A percentile compares a stretch with the other conserved stretches of the same genome.
These are phyloP conservation scores for Penicillium canescens DNA, from an alignment of 495 filamentous ascomycete species.

Conservation along the genomic window DNA sequence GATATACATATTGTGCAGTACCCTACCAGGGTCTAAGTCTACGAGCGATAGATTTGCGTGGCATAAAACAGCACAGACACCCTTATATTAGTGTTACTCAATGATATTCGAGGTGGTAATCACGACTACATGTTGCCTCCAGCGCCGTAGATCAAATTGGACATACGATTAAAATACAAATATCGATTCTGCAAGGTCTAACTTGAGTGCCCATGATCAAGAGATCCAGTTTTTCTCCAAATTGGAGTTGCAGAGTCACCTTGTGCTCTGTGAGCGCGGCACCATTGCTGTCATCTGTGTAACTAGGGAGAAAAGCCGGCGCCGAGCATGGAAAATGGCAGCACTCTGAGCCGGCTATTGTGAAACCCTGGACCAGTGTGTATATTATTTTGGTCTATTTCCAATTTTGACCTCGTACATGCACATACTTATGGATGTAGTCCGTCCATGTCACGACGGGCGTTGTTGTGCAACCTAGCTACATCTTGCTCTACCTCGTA, in stretches of 20 bases:
- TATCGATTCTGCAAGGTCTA: constrained; percentile 7
- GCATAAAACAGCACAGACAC: not conserved
- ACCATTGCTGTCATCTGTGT: constrained; percentile 12
- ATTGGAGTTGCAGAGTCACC: constrained; percentile 14
- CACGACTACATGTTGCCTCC: constrained; percentile 15
- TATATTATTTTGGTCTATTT: constrained; percentile 5
- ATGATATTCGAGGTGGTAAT: not conserved
- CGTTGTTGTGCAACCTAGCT: constrained; percentile 19
- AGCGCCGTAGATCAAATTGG: constrained; percentile 3
- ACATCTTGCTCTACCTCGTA: constrained; percentile 21
- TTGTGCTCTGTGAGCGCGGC: constrained; percentile 2
- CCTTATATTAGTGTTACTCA: too few species aligned
- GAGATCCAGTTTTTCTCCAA: constrained; percentile 1
- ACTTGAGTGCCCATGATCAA: not conserved
- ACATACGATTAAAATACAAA: not conserved
- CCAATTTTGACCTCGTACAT: constrained; percentile 13
- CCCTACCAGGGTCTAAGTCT: not conserved
- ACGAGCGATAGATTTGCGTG: not conserved
- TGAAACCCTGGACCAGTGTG: not conserved
- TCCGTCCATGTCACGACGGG: not conserved
- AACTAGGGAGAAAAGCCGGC: constrained; percentile 13
- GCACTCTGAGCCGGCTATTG: too few species aligned
- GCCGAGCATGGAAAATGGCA: constrained; percentile 22
- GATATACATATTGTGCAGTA: not conserved
- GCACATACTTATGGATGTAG: not conserved